A percentile compares a stretch with the other conserved stretches of the same genome.
Evolutionary conservation across 805 yeast genomes (phyloP).

Genomic region (Zygoascus bituminiphila): DNA sequence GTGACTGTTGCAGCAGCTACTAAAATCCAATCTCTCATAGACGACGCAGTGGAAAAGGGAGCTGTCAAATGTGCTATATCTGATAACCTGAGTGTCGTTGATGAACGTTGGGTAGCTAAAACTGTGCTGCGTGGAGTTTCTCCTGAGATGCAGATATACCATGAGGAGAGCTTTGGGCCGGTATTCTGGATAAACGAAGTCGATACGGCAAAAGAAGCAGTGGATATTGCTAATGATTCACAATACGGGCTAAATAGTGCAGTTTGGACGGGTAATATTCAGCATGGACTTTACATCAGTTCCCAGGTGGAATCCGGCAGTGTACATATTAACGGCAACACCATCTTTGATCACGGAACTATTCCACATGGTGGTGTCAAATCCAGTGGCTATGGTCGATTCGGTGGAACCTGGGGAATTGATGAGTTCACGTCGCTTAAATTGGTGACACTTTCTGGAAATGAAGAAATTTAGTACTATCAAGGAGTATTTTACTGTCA

Average conservation of each 20-base stretch:
- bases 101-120: constrained; percentile 42
- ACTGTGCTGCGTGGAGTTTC: constrained; percentile 50
- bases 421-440: constrained; percentile 55
- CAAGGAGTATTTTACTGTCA: too few relatives aligned
- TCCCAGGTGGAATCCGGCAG: constrained; percentile 68
- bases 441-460: constrained; percentile 39
- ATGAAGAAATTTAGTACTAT: too few relatives aligned
- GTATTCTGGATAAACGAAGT: constrained; percentile 63
- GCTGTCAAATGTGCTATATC: constrained; percentile 59
- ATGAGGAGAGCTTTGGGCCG: constrained; percentile 77
- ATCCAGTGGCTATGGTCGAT: constrained; percentile 64
- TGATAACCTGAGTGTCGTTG: constrained; percentile 24
- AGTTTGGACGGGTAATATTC: constrained; percentile 56
- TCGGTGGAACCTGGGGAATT: constrained; percentile 58
- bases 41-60: constrained; percentile 58
- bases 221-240: constrained; percentile 57
- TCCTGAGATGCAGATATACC: constrained; percentile 49
- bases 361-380: constrained; percentile 49
- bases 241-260: constrained; percentile 76
- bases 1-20: constrained; percentile 2
- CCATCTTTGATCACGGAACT: constrained; percentile 17
- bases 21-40: constrained; percentile 31
- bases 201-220: constrained; percentile 56
- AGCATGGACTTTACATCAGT: constrained; percentile 58
- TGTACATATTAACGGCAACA: constrained; percentile 57